Evolutionary conservation across 129 eudicot genomes (phyloP).

Genomic region (Apium graveolens): DNA sequence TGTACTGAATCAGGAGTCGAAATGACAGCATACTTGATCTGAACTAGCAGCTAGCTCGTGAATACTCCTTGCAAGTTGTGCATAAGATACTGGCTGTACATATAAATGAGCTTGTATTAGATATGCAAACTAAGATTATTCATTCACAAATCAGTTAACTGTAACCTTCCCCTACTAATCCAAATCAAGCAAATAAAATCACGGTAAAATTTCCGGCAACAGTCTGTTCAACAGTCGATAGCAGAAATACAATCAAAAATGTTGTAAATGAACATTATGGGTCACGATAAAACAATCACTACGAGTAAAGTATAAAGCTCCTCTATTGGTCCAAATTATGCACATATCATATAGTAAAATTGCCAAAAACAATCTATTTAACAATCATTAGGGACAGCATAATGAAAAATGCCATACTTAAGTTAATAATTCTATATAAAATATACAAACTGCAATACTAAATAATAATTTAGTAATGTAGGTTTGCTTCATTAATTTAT

Average conservation of each 20-base stretch:
- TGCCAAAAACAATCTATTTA: neutral
- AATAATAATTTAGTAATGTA: neutral
- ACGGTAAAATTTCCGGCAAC: no score
- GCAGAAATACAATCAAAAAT: neutral
- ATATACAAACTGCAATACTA: neutral
- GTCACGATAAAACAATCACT: neutral
- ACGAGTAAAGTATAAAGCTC: neutral
- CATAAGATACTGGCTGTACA: slow-evolving; percentile 89
- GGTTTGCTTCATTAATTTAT: neutral
- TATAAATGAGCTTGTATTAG: neutral
- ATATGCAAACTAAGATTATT: neutral
- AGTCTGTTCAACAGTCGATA: neutral
- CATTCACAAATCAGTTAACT: neutral
- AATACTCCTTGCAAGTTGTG: slow-evolving; percentile 98
- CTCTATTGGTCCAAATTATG: neutral
- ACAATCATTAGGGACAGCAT: no score
- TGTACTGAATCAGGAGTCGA: slow-evolving; percentile 5
- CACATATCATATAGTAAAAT: neutral
- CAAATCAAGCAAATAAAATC: neutral
- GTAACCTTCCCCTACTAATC: neutral
- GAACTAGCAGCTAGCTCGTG: slow-evolving; percentile 92
- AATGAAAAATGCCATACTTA: no score
- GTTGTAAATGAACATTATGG: neutral
- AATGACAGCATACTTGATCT: slow-evolving; percentile 58
- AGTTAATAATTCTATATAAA: neutral